phyloP scores from a whole-genome alignment of 352 stramenopile species.

The Phytophthora pinifolia region DNA sequence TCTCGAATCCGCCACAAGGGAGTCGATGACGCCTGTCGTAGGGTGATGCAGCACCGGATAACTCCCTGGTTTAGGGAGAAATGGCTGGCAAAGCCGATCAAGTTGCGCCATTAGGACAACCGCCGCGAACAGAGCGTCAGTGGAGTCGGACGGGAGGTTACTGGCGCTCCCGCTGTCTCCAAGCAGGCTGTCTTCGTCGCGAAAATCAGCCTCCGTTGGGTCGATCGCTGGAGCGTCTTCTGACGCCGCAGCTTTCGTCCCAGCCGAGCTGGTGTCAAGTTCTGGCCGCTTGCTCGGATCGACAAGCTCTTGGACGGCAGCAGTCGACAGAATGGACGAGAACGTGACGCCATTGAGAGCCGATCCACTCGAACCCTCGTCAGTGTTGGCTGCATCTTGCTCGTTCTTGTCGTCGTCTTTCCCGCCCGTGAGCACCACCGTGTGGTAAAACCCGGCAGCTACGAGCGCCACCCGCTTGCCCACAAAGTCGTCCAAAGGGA shows the following conservation, averaged over 20 bases:
- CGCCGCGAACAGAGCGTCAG: conserved; percentile 39
- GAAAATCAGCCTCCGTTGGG: conserved; percentile 38
- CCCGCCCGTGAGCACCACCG: conserved; percentile 85
- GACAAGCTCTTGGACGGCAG: conserved; percentile 19
- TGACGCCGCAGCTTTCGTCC: background rate
- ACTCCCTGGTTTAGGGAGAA: conserved; percentile 38
- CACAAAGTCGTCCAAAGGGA: conserved; percentile 88
- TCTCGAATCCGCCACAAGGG: conserved; percentile 5
- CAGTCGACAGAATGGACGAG: conserved; percentile 15
- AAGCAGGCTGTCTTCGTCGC: conserved; percentile 41
- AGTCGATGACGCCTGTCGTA: conserved; percentile 21
- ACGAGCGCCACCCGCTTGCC: conserved; percentile 88
- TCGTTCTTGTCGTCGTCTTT: conserved; percentile 57
- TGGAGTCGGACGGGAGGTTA: conserved; percentile 1
- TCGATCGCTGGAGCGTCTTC: conserved; percentile 31
- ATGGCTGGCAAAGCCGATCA: conserved; percentile 61
- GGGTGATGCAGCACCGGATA: conserved; percentile 37
- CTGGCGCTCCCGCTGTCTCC: background rate
- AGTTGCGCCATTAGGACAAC: conserved; percentile 79
- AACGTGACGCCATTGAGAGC: conserved; percentile 12
- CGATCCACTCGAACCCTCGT: conserved; percentile 8
- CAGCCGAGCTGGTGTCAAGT: background rate
- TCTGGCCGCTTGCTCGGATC: conserved; percentile 7
- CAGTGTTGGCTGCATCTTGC: conserved; percentile 11
- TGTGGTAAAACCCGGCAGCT: conserved; percentile 94